Evolutionary conservation across 1,284 basidiomycete genomes (phyloP).

Genomic region (Tilletiopsis washingtonensis): DNA sequence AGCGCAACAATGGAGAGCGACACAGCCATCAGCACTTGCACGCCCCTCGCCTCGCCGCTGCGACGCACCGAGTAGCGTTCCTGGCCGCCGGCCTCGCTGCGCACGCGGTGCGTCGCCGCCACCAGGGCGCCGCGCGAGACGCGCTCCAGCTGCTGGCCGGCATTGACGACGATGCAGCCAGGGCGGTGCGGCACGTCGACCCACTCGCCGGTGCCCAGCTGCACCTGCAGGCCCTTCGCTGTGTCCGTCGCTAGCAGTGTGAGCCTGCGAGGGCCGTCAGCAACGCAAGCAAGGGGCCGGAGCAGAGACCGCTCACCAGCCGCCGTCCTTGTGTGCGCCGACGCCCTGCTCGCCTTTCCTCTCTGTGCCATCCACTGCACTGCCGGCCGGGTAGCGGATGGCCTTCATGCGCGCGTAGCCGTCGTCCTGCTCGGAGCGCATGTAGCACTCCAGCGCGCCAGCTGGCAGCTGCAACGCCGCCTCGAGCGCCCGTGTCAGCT

Average conservation of each 20-base stretch:
- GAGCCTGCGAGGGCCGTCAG: constrained; percentile 6
- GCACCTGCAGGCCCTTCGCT: constrained; percentile 25
- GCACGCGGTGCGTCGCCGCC: constrained; percentile 34
- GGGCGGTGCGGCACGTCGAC: constrained; percentile 21
- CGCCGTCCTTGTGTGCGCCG: constrained; percentile 37
- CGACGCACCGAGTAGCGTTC: background rate
- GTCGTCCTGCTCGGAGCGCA: constrained; percentile 5
- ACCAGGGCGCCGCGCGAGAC: constrained; percentile 26
- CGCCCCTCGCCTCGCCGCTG: background rate
- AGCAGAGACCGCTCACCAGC: too few relatives aligned
- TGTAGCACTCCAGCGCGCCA: constrained; percentile 15
- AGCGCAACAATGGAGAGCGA: too few relatives aligned
- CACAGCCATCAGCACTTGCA: too few relatives aligned
- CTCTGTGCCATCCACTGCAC: constrained; percentile 19
- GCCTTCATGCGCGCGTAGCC: constrained; percentile 35
- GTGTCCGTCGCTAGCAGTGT: constrained; percentile 27
- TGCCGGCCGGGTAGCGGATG: constrained; percentile 27
- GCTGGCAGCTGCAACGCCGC: constrained; percentile 13
- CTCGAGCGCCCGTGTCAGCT: constrained; percentile 31
- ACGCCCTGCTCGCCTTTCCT: constrained; percentile 25
- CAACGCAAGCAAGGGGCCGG: background rate
- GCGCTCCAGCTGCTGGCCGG: constrained; percentile 39
- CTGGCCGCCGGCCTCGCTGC: constrained; percentile 6
- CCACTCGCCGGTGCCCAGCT: constrained; percentile 29
- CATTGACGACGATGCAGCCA: constrained; percentile 28